These are phyloP conservation scores for Thelonectria rubi DNA, from an alignment of 2,329 filamentous ascomycete genomes.

Conservation along the genomic window DNA sequence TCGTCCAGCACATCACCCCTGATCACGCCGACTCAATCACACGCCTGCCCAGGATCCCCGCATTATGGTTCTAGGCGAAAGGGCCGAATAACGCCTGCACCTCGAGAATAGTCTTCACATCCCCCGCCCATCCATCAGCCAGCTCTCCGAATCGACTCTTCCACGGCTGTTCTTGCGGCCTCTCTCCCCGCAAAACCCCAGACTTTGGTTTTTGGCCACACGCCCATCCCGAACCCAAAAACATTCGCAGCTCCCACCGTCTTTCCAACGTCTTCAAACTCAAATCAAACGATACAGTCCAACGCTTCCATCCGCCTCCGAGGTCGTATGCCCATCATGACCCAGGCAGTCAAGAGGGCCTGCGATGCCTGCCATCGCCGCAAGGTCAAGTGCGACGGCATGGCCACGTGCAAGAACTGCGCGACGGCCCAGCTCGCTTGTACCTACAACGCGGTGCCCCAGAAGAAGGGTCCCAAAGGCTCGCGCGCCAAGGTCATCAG, in stretches of 20 bases:
- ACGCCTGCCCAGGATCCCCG: conserved; percentile 40
- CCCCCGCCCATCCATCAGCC: conserved; percentile 33
- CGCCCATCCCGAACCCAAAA: conserved; percentile 27
- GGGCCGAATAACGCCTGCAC: conserved; percentile 51
- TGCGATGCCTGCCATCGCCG: conserved; percentile 79
- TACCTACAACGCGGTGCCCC: conserved; percentile 78
- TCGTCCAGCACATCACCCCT: conserved; percentile 16
- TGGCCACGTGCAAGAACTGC: conserved; percentile 77
- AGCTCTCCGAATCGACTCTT: conserved; percentile 38
- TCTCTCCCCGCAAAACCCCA: conserved; percentile 45
- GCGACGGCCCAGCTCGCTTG: conserved; percentile 71
- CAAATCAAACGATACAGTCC: conserved; percentile 13
- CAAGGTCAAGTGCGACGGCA: conserved; percentile 78
- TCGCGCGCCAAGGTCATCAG: conserved; percentile 80
- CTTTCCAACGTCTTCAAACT: conserved; percentile 20
- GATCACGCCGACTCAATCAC: conserved; percentile 18
- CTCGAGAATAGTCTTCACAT: conserved; percentile 37
- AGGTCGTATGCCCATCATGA: conserved; percentile 42
- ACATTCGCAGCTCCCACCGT: background rate
- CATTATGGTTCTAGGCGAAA: conserved; percentile 48
- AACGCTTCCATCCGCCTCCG: conserved; percentile 20
- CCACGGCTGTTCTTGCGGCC: conserved; percentile 32
- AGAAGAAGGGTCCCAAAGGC: conserved; percentile 81
- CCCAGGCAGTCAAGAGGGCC: conserved; percentile 66
- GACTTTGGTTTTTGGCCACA: conserved; percentile 37